These are phyloP conservation scores for Cunninghamia lanceolata DNA, from an alignment of 75 land plant genomes.

Conservation along the genomic window DNA sequence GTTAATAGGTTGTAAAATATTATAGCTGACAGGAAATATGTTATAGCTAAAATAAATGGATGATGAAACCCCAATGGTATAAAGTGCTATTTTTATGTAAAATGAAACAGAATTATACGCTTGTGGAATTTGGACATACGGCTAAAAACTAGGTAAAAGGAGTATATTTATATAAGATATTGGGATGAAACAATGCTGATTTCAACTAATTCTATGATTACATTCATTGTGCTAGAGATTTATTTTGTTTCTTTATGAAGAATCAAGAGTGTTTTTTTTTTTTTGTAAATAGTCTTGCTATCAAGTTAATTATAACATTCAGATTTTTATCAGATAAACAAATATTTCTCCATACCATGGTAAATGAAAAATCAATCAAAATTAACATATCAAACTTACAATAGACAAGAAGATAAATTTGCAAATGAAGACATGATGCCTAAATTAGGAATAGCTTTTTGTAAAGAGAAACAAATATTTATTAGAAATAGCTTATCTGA, in stretches of 20 bases:
- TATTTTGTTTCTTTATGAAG: background rate
- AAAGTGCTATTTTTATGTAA: background rate
- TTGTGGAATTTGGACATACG: background rate
- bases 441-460: too few relatives aligned
- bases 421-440: too few relatives aligned
- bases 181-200: background rate
- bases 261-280: background rate
- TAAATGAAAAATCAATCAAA: too few relatives aligned
- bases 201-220: background rate
- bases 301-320: background rate
- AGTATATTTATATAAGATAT: conserved; percentile 1
- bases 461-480: too few relatives aligned
- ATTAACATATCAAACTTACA: too few relatives aligned
- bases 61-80: background rate
- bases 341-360: too few relatives aligned
- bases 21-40: background rate
- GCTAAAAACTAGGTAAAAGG: background rate
- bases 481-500: too few relatives aligned
- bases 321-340: background rate
- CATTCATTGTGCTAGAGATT: background rate
- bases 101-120: background rate
- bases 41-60: background rate
- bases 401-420: too few relatives aligned
- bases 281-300: background rate
- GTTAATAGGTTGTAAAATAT: background rate